Percentiles rank a stretch among this genome's conserved stretches.
Evolutionary conservation across 2,329 filamentous ascomycete species (phyloP).

Genomic region (Fusarium abutilonis): DNA sequence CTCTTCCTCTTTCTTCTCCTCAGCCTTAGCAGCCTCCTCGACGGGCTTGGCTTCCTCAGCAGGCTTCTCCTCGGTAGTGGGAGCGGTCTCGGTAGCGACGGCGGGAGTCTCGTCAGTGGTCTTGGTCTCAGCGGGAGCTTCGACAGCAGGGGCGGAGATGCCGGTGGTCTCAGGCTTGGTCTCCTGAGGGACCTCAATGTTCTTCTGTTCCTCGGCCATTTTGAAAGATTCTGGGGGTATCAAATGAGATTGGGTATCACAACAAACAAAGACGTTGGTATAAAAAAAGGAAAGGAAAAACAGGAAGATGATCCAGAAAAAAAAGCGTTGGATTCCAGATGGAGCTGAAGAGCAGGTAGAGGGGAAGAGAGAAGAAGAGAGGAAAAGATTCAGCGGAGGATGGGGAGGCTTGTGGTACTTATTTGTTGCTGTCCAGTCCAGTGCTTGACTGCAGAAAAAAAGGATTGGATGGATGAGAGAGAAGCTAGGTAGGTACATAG

Average conservation of each 20-base stretch:
- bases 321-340: constrained; percentile 47
- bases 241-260: constrained; percentile 61
- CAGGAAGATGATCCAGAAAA: constrained; percentile 51
- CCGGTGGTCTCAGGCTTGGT: constrained; percentile 54
- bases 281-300: constrained; percentile 51
- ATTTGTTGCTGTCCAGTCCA: constrained; percentile 47
- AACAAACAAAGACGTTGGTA: constrained; percentile 57
- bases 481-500: neutral
- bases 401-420: constrained; percentile 55
- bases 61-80: constrained; percentile 55
- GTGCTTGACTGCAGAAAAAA: constrained; percentile 2
- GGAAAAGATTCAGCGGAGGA: constrained; percentile 27
- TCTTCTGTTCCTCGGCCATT: constrained; percentile 81
- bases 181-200: constrained; percentile 68
- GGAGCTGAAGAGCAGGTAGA: constrained; percentile 49
- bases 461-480: constrained; percentile 13
- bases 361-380: constrained; percentile 49
- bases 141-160: constrained; percentile 49
- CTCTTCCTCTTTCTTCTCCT: constrained; percentile 63
- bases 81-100: constrained; percentile 49
- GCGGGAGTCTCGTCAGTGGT: constrained; percentile 51
- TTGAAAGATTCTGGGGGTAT: constrained; percentile 57
- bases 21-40: constrained; percentile 54
- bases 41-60: constrained; percentile 56
- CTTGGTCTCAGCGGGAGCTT: constrained; percentile 51